These are phyloP conservation scores for Zopfia rhizophila DNA, from an alignment of 2,329 filamentous ascomycete genomes.

Conservation along the genomic window DNA sequence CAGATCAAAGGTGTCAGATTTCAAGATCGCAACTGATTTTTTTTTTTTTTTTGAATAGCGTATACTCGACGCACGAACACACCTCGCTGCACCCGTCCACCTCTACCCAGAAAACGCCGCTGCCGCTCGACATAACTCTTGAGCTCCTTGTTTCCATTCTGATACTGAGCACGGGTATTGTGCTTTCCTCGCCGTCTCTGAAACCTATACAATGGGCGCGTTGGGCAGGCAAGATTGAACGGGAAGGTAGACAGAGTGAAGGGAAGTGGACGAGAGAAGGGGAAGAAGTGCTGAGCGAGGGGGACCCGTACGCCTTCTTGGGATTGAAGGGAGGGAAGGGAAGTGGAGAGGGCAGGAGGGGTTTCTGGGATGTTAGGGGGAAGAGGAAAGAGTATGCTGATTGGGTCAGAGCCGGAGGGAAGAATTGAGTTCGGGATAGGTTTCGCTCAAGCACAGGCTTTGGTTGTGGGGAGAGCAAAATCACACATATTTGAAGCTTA, in stretches of 20 bases:
- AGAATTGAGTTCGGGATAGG: constrained; percentile 20
- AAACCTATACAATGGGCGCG: constrained; percentile 86
- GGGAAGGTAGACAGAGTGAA: constrained; percentile 73
- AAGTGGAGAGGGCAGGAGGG: constrained; percentile 74
- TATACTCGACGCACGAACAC: constrained; percentile 96
- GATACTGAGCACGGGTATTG: constrained; percentile 83
- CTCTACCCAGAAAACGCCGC: constrained; percentile 48
- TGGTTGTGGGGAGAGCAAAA: no score
- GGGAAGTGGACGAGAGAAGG: constrained; percentile 68
- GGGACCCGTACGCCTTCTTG: constrained; percentile 81
- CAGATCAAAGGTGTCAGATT: no score
- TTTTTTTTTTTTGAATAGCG: no score
- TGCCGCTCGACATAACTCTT: constrained; percentile 87
- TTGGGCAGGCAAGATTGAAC: constrained; percentile 86
- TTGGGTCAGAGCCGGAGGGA: constrained; percentile 59
- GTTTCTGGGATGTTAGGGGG: constrained; percentile 89
- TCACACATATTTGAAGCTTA: no score
- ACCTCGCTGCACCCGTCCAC: constrained; percentile 70
- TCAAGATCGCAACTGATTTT: no score
- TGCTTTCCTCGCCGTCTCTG: constrained; percentile 78
- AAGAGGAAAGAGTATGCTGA: constrained; percentile 88
- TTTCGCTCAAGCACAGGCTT: no score
- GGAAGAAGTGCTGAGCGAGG: constrained; percentile 70
- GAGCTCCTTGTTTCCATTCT: constrained; percentile 86
- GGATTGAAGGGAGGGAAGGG: constrained; percentile 66